These are phyloP conservation scores for Cladobotryum protrusum DNA, from an alignment of 2,329 filamentous ascomycete species.

Conservation along the genomic window DNA sequence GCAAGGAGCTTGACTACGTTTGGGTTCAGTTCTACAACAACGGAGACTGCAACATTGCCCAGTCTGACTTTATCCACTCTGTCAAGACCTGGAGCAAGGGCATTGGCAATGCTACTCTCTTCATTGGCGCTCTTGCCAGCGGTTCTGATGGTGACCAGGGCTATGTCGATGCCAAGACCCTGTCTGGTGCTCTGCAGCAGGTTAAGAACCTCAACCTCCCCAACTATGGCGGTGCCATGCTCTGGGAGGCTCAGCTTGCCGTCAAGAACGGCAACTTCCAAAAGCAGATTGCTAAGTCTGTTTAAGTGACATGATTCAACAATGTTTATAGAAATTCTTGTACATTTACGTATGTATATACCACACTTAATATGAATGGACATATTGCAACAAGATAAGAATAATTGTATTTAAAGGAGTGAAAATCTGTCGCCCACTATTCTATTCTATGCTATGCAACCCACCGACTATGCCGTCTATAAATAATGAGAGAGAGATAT, in stretches of 20 bases:
- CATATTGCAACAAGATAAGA: no score
- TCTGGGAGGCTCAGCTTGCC: conserved; percentile 57
- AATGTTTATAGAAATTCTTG: no score
- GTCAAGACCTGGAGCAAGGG: conserved; percentile 59
- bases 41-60: conserved; percentile 48
- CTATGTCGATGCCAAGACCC: conserved; percentile 38
- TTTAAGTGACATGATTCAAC: neutral
- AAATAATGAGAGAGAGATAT: no score
- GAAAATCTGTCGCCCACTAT: no score
- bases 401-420: no score
- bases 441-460: no score
- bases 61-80: conserved; percentile 50
- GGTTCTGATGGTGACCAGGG: conserved; percentile 45
- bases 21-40: conserved; percentile 64
- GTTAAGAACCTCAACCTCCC: conserved; percentile 44
- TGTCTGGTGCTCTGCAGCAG: conserved; percentile 40
- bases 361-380: no score
- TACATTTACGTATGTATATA: neutral
- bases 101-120: conserved; percentile 52
- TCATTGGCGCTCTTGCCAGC: conserved; percentile 53
- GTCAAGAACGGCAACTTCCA: conserved; percentile 43
- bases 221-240: conserved; percentile 59
- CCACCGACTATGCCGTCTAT: no score
- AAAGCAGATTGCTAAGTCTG: neutral
- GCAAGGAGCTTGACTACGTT: conserved; percentile 40